Conservation (phyloP, 805 yeast genomes). For the Kluyveromyces dobzhanskii region DNA sequence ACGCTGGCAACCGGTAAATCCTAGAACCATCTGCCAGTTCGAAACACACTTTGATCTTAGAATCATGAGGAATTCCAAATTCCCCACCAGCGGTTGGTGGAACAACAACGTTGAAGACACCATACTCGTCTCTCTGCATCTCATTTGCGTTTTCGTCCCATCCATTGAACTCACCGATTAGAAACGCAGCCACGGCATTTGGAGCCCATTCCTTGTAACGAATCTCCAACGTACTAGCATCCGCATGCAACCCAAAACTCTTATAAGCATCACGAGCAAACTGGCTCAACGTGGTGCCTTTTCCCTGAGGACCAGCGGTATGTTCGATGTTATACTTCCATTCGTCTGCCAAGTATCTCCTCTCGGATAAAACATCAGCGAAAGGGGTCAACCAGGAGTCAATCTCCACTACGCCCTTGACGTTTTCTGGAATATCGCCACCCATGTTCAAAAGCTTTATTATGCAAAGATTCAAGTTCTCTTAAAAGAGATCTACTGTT, state of each 20-base stretch:
- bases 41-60: slow-evolving; percentile 66
- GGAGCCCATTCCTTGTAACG: slow-evolving; percentile 84
- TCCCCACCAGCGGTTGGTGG: slow-evolving; percentile 35
- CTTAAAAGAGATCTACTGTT: too few species aligned
- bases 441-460: too few species aligned
- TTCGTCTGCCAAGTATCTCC: slow-evolving; percentile 57
- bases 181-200: slow-evolving; percentile 61
- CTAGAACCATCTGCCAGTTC: slow-evolving; percentile 57
- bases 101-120: slow-evolving; percentile 58
- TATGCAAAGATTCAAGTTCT: too few species aligned
- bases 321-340: slow-evolving; percentile 47
- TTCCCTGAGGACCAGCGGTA: slow-evolving; percentile 23
- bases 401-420: slow-evolving; percentile 54
- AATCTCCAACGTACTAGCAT: slow-evolving; percentile 42
- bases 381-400: slow-evolving; percentile 89
- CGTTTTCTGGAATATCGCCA: slow-evolving; percentile 28
- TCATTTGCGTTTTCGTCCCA: slow-evolving; percentile 60
- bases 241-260: slow-evolving; percentile 67
- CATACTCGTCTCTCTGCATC: slow-evolving; percentile 56
- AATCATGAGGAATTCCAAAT: slow-evolving; percentile 71
- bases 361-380: slow-evolving; percentile 53
- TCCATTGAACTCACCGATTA: slow-evolving; percentile 88
- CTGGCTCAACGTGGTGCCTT: slow-evolving; percentile 49
- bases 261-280: slow-evolving; percentile 70
- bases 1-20: slow-evolving; percentile 80